These are phyloP conservation scores for Macrocybe gigantea DNA, from an alignment of 768 basidiomycete genomes.

Conservation along the genomic window DNA sequence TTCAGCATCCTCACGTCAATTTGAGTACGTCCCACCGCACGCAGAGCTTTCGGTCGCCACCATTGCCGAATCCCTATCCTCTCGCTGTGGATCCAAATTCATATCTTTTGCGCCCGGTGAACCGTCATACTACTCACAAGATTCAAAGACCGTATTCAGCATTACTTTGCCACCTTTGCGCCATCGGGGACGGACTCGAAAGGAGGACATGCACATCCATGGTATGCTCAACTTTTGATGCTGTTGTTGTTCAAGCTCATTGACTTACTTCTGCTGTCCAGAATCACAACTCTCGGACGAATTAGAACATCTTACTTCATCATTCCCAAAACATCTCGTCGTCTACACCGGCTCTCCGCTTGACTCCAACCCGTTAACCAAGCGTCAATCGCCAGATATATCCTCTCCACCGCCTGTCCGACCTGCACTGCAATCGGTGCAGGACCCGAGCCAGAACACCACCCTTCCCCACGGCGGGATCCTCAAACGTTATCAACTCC, in stretches of 20 bases:
- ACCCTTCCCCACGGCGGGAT: constrained; percentile 41
- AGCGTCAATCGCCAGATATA: constrained; percentile 29
- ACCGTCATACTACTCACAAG: constrained; percentile 25
- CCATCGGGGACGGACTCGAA: constrained; percentile 25
- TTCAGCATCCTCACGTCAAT: constrained; percentile 52
- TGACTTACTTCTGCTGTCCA: constrained; percentile 15
- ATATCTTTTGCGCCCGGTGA: constrained; percentile 37
- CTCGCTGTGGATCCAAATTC: constrained; percentile 47
- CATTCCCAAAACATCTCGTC: constrained; percentile 59
- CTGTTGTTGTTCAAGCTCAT: neutral
- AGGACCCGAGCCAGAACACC: no score
- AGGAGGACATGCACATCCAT: constrained; percentile 42
- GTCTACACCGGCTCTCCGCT: constrained; percentile 55
- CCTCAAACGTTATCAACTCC: constrained; percentile 67
- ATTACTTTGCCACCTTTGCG: constrained; percentile 49
- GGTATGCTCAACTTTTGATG: constrained; percentile 32
- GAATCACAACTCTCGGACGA: constrained; percentile 41
- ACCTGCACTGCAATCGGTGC: no score
- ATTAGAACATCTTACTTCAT: constrained; percentile 40
- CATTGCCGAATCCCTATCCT: constrained; percentile 37
- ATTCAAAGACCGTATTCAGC: constrained; percentile 49
- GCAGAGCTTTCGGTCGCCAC: constrained; percentile 21
- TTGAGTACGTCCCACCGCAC: constrained; percentile 47
- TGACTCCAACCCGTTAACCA: constrained; percentile 15
- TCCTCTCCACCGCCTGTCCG: neutral